phyloP scores from a whole-genome alignment of 371 early-diverging fungal genomes.

The Apophysomyces variabilis region DNA sequence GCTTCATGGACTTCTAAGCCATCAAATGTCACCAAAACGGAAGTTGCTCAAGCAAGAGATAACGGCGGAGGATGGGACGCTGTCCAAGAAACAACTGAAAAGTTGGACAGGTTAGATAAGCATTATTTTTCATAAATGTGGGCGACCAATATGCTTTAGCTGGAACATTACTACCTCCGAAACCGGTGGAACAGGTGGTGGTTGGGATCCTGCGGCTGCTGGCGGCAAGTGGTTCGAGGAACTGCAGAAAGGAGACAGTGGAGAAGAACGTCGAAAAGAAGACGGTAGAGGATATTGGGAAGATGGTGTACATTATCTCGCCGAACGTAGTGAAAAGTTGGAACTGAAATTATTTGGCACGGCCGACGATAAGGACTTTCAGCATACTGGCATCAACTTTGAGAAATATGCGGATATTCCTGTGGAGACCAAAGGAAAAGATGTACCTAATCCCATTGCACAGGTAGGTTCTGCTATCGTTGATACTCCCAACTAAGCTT shows the following conservation, averaged over 20 bases:
- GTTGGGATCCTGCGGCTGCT: not conserved
- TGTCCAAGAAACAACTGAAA: not conserved
- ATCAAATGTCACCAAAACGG: not conserved
- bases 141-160: not conserved
- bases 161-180: not conserved
- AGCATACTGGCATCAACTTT: constrained; percentile 94
- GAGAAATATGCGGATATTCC: constrained; percentile 97
- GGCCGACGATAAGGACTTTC: constrained; percentile 69
- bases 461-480: constrained; percentile 29
- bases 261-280: constrained; percentile 25
- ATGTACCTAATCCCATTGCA: constrained; percentile 74
- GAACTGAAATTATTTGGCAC: constrained; percentile 59
- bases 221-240: constrained; percentile 1
- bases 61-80: not conserved
- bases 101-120: not conserved
- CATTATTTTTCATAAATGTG: not conserved
- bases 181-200: not conserved
- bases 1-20: not conserved
- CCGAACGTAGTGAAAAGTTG: constrained; percentile 35
- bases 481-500: not conserved
- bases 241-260: not conserved
- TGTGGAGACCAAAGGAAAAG: constrained; percentile 88
- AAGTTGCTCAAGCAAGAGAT: not conserved
- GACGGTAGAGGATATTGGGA: constrained; percentile 70
- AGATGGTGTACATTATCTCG: constrained; percentile 63